Evolutionary conservation across 2,329 filamentous ascomycete genomes (phyloP).

Genomic region (Dactylonectria macrodidyma): DNA sequence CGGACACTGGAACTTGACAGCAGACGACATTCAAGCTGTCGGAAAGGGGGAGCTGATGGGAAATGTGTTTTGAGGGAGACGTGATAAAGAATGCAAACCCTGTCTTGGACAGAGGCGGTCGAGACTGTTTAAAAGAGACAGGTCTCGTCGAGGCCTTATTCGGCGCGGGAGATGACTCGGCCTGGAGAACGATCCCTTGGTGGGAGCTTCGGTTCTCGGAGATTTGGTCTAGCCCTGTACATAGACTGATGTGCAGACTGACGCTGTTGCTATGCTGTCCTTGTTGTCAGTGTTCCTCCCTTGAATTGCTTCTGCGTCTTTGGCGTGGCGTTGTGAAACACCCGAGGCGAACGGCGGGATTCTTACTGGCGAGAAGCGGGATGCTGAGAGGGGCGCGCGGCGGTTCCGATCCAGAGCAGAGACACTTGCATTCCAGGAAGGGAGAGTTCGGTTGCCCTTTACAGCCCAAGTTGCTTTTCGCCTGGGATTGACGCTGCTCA

Average conservation of each 20-base stretch:
- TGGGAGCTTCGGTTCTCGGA: conserved; percentile 53
- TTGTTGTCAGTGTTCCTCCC: conserved; percentile 51
- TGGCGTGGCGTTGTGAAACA: conserved; percentile 56
- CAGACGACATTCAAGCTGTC: conserved; percentile 73
- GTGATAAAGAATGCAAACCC: conserved; percentile 53
- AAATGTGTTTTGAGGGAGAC: conserved; percentile 52
- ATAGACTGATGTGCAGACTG: conserved; percentile 50
- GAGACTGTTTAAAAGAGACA: conserved; percentile 51
- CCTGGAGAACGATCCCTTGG: conserved; percentile 50
- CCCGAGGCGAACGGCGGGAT: conserved; percentile 45
- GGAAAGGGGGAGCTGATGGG: conserved; percentile 51
- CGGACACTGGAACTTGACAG: conserved; percentile 68
- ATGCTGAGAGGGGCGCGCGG: conserved; percentile 52
- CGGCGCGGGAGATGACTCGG: conserved; percentile 47
- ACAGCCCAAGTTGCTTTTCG: conserved; percentile 32
- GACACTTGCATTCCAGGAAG: conserved; percentile 57
- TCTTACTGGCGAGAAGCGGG: conserved; percentile 53
- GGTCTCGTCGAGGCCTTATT: conserved; percentile 58
- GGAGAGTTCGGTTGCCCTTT: conserved; percentile 49
- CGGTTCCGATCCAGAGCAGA: conserved; percentile 54
- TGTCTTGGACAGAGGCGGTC: conserved; percentile 57
- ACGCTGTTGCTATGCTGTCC: conserved; percentile 51
- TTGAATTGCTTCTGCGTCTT: conserved; percentile 53
- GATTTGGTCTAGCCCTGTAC: conserved; percentile 55
- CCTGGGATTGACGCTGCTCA: conserved; percentile 33